phyloP scores from a whole-genome alignment of 768 basidiomycete genomes.

The Russula olivacea region DNA sequence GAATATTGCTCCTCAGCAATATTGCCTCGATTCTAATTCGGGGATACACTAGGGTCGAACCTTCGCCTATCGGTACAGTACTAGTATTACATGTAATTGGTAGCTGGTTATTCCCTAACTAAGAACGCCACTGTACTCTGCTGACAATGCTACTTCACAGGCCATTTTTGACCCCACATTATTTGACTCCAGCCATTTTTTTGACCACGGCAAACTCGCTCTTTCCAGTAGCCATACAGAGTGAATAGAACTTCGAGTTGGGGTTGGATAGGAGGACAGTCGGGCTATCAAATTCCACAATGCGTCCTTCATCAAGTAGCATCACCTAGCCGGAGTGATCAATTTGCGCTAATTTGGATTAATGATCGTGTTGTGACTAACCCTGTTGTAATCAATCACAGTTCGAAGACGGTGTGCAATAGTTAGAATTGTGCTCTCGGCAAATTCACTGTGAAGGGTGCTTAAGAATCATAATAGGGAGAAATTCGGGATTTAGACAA shows the following conservation, averaged over 20 bases:
- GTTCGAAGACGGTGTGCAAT: slow-evolving; percentile 77
- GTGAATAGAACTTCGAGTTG: slow-evolving; percentile 53
- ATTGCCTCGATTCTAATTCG: too few relatives aligned
- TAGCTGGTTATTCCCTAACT: too few relatives aligned
- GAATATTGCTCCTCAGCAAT: too few relatives aligned
- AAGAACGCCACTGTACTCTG: too few relatives aligned
- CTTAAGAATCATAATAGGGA: neutral
- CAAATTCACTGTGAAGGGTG: slow-evolving; percentile 53
- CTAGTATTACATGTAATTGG: too few relatives aligned
- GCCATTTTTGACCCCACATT: neutral
- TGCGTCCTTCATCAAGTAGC: slow-evolving; percentile 71
- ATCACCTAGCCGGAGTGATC: slow-evolving; percentile 47
- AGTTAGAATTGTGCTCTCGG: slow-evolving; percentile 74
- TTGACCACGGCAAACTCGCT: slow-evolving; percentile 64
- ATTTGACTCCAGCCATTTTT: slow-evolving; percentile 49
- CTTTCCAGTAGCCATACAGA: slow-evolving; percentile 74
- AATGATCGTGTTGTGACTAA: slow-evolving; percentile 33
- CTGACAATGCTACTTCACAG: neutral
- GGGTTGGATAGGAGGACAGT: slow-evolving; percentile 48
- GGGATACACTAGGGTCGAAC: too few relatives aligned
- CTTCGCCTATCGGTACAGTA: too few relatives aligned
- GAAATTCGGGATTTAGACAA: slow-evolving; percentile 27
- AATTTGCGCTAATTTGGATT: neutral
- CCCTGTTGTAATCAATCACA: slow-evolving; percentile 80
- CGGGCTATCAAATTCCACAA: slow-evolving; percentile 72